Conservation (phyloP, 805 yeast species). For the Candida ascalaphidarum region DNA sequence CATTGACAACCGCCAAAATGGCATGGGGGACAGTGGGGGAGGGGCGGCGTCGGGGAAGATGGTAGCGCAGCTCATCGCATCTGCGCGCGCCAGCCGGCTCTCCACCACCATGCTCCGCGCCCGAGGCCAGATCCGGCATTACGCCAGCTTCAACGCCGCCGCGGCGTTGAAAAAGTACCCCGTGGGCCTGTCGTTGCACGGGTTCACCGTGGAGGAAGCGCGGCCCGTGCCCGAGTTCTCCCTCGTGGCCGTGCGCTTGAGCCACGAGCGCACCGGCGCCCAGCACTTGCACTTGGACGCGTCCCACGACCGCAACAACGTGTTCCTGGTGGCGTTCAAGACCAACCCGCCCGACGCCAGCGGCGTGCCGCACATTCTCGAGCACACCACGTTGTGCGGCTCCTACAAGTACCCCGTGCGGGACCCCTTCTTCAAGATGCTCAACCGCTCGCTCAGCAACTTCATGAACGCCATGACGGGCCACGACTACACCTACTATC, state of each 20-base stretch:
- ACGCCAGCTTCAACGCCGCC: slow-evolving; percentile 2
- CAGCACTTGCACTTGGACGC: slow-evolving; percentile 76
- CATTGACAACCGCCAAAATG: too few relatives aligned
- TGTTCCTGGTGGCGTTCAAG: slow-evolving; percentile 81
- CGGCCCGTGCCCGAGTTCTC: slow-evolving; percentile 75
- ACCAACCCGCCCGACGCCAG: slow-evolving; percentile 94
- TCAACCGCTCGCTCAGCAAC: slow-evolving; percentile 86
- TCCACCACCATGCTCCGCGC: too few relatives aligned
- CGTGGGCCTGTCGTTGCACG: slow-evolving; percentile 53
- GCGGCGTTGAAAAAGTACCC: slow-evolving; percentile 40
- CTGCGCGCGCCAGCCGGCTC: too few relatives aligned
- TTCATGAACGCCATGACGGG: slow-evolving; percentile 99
- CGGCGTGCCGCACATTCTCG: slow-evolving; percentile 93
- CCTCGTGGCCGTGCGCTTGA: slow-evolving; percentile 65
- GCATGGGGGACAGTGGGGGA: too few relatives aligned
- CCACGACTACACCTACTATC: slow-evolving; percentile 90
- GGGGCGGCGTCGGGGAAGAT: too few relatives aligned
- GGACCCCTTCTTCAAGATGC: slow-evolving; percentile 97
- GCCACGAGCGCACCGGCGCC: slow-evolving; percentile 64
- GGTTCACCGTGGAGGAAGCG: slow-evolving; percentile 58
- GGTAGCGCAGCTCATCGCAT: too few relatives aligned
- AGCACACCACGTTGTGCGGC: slow-evolving; percentile 95
- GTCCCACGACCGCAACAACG: slow-evolving; percentile 78
- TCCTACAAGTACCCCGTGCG: slow-evolving; percentile 86
- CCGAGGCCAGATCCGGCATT: too few relatives aligned